These are phyloP conservation scores for Mucor sp. DNA, from an alignment of 371 early-diverging fungal genomes.

Conservation along the genomic window DNA sequence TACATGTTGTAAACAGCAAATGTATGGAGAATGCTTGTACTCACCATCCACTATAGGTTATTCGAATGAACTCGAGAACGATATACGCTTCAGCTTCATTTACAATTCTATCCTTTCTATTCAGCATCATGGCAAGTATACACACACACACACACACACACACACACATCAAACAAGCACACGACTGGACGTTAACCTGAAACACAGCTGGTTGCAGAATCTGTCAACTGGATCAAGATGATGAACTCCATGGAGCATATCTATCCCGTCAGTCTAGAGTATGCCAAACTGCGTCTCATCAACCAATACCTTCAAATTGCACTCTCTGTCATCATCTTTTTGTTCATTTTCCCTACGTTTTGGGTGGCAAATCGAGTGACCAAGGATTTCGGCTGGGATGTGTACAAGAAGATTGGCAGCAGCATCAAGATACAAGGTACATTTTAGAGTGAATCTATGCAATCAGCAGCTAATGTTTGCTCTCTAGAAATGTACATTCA, in stretches of 20 bases:
- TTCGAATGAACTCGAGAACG: conserved; percentile 9
- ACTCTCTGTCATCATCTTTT: background rate
- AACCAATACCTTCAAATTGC: background rate
- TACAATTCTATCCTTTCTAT: conserved; percentile 1
- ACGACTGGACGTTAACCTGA: background rate
- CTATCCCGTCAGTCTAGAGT: background rate
- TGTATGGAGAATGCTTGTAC: background rate
- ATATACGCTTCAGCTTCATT: conserved; percentile 12
- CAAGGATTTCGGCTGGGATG: conserved; percentile 16
- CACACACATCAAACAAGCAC: no score
- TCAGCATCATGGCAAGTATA: conserved; percentile 10
- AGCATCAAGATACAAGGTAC: conserved; percentile 15
- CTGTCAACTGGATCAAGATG: background rate
- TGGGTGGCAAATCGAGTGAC: conserved; percentile 1
- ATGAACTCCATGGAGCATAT: background rate
- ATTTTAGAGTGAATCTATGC: background rate
- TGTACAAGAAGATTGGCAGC: conserved; percentile 19
- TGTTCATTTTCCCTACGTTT: background rate
- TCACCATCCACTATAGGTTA: background rate
- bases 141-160: background rate
- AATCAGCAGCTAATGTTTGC: background rate
- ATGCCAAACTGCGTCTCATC: background rate
- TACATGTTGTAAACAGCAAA: background rate
- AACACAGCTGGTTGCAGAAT: conserved; percentile 6
- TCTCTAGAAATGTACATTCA: conserved; percentile 7